Conservation (phyloP, 2,329 filamentous ascomycete species). For the Pestalotiopsis sp. region DNA sequence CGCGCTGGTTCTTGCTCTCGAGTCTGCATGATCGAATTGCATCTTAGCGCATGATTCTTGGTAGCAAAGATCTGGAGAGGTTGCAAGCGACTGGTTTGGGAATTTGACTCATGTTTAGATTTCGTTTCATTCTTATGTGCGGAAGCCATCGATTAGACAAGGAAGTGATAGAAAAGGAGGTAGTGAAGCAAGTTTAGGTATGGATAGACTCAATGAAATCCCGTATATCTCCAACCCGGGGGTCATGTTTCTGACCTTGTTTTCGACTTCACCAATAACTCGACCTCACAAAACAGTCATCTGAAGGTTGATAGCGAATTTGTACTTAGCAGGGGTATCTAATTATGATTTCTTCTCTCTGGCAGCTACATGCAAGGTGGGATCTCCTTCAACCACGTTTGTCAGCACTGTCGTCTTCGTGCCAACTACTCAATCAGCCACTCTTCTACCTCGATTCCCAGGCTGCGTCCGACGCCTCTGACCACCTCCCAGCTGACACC, state of each 20-base stretch:
- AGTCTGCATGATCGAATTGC: neutral
- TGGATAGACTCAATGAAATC: neutral
- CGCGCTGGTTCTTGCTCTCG: constrained; percentile 57
- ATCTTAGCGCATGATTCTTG: neutral
- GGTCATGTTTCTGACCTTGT: too few relatives aligned
- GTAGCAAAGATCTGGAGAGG: neutral
- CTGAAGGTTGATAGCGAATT: neutral
- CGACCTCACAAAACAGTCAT: neutral
- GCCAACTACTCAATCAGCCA: constrained; percentile 65
- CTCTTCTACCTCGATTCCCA: constrained; percentile 79
- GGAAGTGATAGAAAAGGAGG: neutral
- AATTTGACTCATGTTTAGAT: neutral
- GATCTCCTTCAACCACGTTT: neutral
- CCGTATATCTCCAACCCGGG: neutral
- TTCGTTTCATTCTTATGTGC: neutral
- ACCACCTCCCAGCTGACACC: constrained; percentile 80
- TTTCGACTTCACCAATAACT: too few relatives aligned
- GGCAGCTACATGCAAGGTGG: neutral
- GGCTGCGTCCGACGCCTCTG: constrained; percentile 67
- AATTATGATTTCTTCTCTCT: neutral
- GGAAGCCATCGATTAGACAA: neutral
- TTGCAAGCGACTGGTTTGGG: neutral
- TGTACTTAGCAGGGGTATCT: neutral
- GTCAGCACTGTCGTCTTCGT: neutral
- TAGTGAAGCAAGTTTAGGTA: neutral